These are phyloP conservation scores for Silybum marianum DNA, from an alignment of 129 eudicot genomes.

Conservation along the genomic window DNA sequence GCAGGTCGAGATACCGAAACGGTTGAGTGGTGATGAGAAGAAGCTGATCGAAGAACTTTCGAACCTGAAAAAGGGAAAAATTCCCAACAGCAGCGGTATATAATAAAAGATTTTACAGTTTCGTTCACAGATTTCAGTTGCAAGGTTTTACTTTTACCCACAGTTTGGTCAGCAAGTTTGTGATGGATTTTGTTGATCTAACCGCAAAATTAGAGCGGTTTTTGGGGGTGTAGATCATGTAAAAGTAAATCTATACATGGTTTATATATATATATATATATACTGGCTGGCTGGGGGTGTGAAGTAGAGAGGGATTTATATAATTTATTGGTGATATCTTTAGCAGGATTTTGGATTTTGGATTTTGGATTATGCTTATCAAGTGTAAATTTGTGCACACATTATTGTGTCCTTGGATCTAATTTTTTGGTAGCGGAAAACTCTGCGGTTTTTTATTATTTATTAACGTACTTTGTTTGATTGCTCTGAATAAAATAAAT, in stretches of 20 bases:
- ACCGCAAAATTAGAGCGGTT: constrained; percentile 14
- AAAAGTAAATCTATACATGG: constrained; percentile 25
- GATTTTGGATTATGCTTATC: constrained; percentile 30
- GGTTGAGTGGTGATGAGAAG: constrained; percentile 73
- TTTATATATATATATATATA: constrained; percentile 15
- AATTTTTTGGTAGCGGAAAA: too few species aligned
- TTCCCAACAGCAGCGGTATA: constrained; percentile 49
- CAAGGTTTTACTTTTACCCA: neutral
- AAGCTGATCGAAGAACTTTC: constrained; percentile 80
- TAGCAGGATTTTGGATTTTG: constrained; percentile 33
- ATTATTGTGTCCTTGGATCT: neutral
- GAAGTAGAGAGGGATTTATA: constrained; percentile 21
- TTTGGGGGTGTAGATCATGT: constrained; percentile 30
- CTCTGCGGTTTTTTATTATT: too few species aligned
- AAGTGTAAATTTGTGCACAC: constrained; percentile 29
- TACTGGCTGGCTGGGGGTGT: constrained; percentile 11
- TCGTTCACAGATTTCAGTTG: constrained; percentile 1
- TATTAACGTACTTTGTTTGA: too few species aligned
- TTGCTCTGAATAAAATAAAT: too few species aligned
- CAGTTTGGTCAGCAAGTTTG: neutral
- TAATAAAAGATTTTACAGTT: constrained; percentile 23
- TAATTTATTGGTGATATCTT: constrained; percentile 28
- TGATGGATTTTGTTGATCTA: constrained; percentile 10
- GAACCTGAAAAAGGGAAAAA: constrained; percentile 59
- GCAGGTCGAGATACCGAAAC: constrained; percentile 86